Percentiles rank a stretch among this genome's conserved stretches.
phyloP scores from a whole-genome alignment of 2,329 filamentous ascomycete genomes.

The Parafenestella ontariensis region DNA sequence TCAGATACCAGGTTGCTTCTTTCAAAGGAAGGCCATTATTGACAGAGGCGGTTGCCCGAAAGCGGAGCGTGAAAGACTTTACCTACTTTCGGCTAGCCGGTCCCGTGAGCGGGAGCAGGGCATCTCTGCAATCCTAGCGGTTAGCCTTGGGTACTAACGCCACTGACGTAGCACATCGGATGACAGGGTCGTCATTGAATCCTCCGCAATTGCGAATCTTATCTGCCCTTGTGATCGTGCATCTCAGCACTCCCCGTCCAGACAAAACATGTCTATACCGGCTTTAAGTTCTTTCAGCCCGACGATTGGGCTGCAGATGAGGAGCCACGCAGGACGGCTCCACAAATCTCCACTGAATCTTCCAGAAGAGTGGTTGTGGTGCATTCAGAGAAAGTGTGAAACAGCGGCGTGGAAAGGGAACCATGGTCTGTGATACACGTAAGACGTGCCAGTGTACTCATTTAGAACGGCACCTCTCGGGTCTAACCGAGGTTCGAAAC shows the following conservation, averaged over 20 bases:
- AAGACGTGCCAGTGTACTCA: not conserved
- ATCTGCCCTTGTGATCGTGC: not conserved
- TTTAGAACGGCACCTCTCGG: too few species aligned
- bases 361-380: too few species aligned
- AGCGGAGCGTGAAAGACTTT: not conserved
- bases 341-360: not conserved
- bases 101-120: not conserved
- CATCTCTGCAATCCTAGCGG: not conserved
- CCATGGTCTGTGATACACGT: not conserved
- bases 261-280: too few species aligned
- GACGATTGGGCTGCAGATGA: not conserved
- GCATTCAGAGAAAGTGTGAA: not conserved
- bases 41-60: too few species aligned
- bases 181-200: not conserved
- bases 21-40: not conserved
- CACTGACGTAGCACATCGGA: not conserved
- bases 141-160: not conserved
- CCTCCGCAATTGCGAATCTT: not conserved
- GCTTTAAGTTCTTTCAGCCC: too few species aligned
- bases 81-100: not conserved
- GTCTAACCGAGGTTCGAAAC: too few species aligned
- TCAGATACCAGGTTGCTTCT: too few species aligned
- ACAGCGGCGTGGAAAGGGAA: not conserved
- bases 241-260: too few species aligned
- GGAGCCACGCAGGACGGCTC: not conserved